Percentiles rank a stretch among this genome's conserved stretches.
These are phyloP conservation scores for Eimeria necatrix DNA, from an alignment of 169 alveolate species.

Conservation along the genomic window DNA sequence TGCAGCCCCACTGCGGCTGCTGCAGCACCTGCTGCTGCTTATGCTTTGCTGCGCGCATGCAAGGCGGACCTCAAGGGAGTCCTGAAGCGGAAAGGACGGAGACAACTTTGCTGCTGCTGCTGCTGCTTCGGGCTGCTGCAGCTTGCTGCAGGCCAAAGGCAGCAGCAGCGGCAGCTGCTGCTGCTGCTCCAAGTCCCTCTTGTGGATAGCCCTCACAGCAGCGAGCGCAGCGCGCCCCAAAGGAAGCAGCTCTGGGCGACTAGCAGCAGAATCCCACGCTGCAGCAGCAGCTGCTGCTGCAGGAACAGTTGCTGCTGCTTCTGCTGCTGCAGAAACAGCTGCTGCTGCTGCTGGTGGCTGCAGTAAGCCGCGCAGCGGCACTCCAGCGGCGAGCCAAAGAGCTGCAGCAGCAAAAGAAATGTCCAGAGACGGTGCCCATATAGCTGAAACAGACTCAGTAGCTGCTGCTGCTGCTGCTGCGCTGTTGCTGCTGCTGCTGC, in stretches of 20 bases:
- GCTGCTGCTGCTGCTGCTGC: constrained; percentile 20
- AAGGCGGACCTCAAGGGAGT: background rate
- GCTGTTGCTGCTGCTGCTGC: constrained; percentile 39
- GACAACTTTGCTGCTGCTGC: constrained; percentile 29
- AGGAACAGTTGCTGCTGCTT: constrained; percentile 12
- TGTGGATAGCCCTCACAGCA: background rate
- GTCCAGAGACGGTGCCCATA: background rate
- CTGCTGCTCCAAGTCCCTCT: constrained; percentile 5
- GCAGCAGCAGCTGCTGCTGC: constrained; percentile 42
- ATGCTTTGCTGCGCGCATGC: background rate
- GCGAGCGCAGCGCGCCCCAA: constrained; percentile 24
- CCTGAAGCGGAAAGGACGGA: constrained; percentile 47
- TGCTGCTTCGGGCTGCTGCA: constrained; percentile 28
- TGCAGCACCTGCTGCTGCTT: constrained; percentile 34
- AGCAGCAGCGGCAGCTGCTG: constrained; percentile 62
- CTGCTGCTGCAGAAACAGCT: background rate
- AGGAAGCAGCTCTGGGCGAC: background rate
- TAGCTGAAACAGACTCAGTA: constrained; percentile 18
- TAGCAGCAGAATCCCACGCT: background rate
- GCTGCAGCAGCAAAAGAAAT: constrained; percentile 46
- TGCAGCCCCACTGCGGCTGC: background rate
- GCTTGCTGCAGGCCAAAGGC: constrained; percentile 1
- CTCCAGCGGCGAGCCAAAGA: constrained; percentile 16
- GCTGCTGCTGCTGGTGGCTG: background rate
- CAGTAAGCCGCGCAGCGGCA: background rate